phyloP scores from a whole-genome alignment of 176 grass and related monocot genomes.

The Juncus inflexus region DNA sequence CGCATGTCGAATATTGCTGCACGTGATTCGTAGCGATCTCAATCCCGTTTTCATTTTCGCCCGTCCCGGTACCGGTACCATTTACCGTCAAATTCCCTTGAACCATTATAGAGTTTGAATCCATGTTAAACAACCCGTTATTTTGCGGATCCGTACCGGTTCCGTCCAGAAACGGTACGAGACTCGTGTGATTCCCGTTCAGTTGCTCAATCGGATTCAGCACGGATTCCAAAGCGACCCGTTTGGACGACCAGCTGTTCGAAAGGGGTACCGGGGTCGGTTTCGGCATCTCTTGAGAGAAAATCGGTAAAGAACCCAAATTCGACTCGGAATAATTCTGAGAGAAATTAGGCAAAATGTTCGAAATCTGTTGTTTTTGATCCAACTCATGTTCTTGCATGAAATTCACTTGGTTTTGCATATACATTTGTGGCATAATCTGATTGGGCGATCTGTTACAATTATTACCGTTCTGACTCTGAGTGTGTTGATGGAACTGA shows the following conservation, averaged over 20 bases:
- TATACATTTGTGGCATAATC: conserved; percentile 64
- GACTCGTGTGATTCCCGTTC: conserved; percentile 33
- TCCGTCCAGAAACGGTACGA: conserved; percentile 61
- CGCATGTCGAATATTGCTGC: conserved; percentile 60
- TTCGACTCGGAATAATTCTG: conserved; percentile 59
- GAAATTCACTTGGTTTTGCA: conserved; percentile 55
- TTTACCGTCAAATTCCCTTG: conserved; percentile 48
- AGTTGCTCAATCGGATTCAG: conserved; percentile 57
- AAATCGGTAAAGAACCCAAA: conserved; percentile 48
- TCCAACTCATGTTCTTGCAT: conserved; percentile 61
- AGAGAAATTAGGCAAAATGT: conserved; percentile 41
- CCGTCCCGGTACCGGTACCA: conserved; percentile 17
- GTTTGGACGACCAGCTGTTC: conserved; percentile 66
- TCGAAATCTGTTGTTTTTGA: conserved; percentile 57
- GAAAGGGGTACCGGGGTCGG: conserved; percentile 39
- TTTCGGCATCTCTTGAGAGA: conserved; percentile 59
- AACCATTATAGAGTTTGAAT: conserved; percentile 61
- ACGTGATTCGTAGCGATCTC: conserved; percentile 56
- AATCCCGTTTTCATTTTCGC: conserved; percentile 31
- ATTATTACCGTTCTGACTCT: conserved; percentile 48
- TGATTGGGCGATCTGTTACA: conserved; percentile 44
- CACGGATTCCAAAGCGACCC: conserved; percentile 65
- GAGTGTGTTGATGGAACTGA: conserved; percentile 69
- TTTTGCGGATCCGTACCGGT: conserved; percentile 59
- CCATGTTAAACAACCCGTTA: conserved; percentile 77